Percentiles rank a stretch among this genome's conserved stretches.
Conservation (phyloP, 208 protist genomes). For the Plasmodiophora brassicae region DNA sequence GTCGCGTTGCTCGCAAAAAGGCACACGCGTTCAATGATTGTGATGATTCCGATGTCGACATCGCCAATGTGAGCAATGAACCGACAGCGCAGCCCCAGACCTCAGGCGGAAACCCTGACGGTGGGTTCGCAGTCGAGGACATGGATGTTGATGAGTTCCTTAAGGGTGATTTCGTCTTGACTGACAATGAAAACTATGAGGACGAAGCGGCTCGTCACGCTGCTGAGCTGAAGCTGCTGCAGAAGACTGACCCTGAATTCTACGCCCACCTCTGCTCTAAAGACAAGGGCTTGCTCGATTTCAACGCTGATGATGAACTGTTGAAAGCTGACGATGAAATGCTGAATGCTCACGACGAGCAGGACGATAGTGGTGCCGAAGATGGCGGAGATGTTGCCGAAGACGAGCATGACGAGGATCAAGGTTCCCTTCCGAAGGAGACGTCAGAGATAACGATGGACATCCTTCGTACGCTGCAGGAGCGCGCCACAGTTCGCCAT, state of each 20-base stretch:
- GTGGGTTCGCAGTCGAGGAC: background rate
- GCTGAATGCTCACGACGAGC: no score
- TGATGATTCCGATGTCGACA: no score
- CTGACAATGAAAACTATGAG: background rate
- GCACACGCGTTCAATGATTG: no score
- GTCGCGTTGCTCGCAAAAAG: no score
- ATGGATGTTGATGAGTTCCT: slow-evolving; percentile 9
- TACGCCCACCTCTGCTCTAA: background rate
- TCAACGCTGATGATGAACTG: background rate
- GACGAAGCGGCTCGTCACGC: slow-evolving; percentile 15
- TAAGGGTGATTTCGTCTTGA: background rate
- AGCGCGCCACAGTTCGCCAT: no score
- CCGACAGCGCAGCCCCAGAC: no score
- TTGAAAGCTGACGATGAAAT: background rate
- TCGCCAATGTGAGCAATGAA: no score
- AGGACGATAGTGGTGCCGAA: background rate
- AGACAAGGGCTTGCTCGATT: background rate
- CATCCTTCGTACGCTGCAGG: background rate
- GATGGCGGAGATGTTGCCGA: background rate
- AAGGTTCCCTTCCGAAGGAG: background rate
- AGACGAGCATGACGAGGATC: background rate
- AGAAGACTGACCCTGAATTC: background rate
- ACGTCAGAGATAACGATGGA: background rate
- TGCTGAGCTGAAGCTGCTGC: background rate
- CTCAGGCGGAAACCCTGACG: no score